Evolutionary conservation across 306 rosid species (phyloP).

Genomic region (Rosa rugosa): DNA sequence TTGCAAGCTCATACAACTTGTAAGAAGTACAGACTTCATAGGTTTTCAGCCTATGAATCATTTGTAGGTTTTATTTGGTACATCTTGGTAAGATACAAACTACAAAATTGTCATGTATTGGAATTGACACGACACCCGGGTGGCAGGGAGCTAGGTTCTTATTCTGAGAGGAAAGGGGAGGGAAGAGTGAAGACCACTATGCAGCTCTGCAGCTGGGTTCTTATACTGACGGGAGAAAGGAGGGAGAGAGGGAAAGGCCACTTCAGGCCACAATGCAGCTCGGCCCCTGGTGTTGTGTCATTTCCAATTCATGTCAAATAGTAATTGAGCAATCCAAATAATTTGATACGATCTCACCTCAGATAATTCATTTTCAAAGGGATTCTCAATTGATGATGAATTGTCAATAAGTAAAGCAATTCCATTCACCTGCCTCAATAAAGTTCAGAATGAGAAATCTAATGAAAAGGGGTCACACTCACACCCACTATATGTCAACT

Average conservation of each 20-base stretch:
- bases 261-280: not conserved
- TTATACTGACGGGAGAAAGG: not conserved
- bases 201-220: not conserved
- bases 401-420: not conserved
- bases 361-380: not conserved
- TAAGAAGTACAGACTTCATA: not conserved
- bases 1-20: not conserved
- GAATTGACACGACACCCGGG: not conserved
- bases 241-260: not conserved
- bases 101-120: not conserved
- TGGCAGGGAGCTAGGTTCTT: not conserved
- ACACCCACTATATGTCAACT: not conserved
- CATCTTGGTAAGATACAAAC: not conserved
- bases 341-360: not conserved
- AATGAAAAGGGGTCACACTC: not conserved
- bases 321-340: not conserved
- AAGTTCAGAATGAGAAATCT: not conserved
- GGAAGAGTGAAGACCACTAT: not conserved
- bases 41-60: not conserved
- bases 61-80: not conserved
- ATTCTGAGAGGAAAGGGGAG: not conserved
- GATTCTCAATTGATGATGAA: not conserved
- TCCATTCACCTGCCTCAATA: not conserved
- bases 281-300: not conserved
- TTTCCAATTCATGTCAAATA: not conserved